Evolutionary conservation across 306 rosid genomes (phyloP).

Genomic region (Quercus wislizeni): DNA sequence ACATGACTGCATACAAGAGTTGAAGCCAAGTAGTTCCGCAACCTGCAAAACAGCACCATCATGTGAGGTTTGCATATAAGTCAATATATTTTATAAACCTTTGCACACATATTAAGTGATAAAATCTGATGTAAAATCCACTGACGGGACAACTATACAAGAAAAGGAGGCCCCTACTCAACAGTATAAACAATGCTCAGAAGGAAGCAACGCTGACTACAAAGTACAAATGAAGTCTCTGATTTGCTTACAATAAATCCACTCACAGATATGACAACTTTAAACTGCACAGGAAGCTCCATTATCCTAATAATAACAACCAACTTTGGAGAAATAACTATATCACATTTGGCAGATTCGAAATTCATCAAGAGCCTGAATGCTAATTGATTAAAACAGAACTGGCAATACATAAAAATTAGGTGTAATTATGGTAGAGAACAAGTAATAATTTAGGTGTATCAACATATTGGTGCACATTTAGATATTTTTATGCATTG

Average conservation of each 20-base stretch:
- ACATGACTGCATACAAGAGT: conserved; percentile 75
- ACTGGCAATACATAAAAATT: neutral
- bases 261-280: neutral
- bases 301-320: neutral
- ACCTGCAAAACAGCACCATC: conserved; percentile 48
- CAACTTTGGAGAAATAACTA: neutral
- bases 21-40: conserved; percentile 80
- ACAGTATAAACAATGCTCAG: neutral
- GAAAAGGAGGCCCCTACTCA: neutral
- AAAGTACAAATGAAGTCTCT: neutral
- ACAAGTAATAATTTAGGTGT: neutral
- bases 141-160: neutral
- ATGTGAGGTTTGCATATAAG: neutral
- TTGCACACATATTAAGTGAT: neutral
- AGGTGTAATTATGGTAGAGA: neutral
- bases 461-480: neutral
- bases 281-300: neutral
- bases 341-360: neutral
- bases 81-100: neutral
- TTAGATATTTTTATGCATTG: neutral
- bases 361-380: neutral
- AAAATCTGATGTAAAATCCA: neutral
- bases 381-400: neutral
- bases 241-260: neutral
- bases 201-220: neutral